Base-by-base conservation (phyloP, 495 filamentous ascomycete species). In the Talaromyces stipitatus region DNA sequence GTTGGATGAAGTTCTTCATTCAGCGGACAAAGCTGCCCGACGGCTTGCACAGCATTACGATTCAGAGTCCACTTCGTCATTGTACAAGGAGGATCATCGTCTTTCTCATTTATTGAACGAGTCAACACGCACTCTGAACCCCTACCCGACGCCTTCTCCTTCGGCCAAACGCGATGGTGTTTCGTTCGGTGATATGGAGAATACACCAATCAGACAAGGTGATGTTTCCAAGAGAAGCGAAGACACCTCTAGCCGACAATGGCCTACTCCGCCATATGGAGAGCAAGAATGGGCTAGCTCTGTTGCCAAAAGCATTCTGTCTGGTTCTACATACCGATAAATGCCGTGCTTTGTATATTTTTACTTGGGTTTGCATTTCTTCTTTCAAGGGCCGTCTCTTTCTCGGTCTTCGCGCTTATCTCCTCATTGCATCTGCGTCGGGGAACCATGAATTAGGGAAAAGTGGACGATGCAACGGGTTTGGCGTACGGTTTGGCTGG, bases 251-350 rank as follows among this genome's bases (percentile, higher is more conserved):
- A 78, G 80, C 57, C 81, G 87, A 45, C 90, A 92, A 69, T 96
- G 90, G 88, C 92, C 92, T 24, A 97, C 94, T n/a, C 95, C 95
- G 36, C 94, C 94, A 26, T 95, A 95, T 63, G 85, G 88, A 55
- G 92, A 95, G 64, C 82, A 85, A 58, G 94, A 92, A 68, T 96
- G 89, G 91, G 88, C 84, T 27, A 84, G 85, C n/a, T 84, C 90
- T 41, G 85, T 87, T 18, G 78, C 88, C 23, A 84, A 87, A 4
- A 89, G 85, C 72, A 88, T 90, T 53, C 88, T 89, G 69, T 84
- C 83, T 38, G 82, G 83, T 50, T 68, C 75, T 50, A 71, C 69
- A 33, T 79, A 71, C 61, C 69, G 72, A 58, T 82, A 73, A 71
- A 55, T 18, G n/a, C 3, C 22, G 14, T 46, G 23, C 11, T 18